Evolutionary conservation across 441 rosid species (phyloP).

Genomic region (Biscutella laevigata): DNA sequence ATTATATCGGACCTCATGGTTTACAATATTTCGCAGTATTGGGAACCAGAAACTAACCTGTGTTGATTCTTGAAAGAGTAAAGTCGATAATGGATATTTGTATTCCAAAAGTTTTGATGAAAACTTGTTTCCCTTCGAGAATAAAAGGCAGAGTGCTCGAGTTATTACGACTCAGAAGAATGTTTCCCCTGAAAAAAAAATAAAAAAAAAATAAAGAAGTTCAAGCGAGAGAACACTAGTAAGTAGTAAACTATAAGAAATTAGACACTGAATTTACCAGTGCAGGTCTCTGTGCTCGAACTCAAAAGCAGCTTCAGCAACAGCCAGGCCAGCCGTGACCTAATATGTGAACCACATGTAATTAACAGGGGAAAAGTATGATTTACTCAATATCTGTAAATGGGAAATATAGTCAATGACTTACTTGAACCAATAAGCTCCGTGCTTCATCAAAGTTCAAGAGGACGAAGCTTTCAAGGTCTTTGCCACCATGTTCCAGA

Average conservation of each 20-base stretch:
- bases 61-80: slow-evolving; percentile 84
- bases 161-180: slow-evolving; percentile 68
- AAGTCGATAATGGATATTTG: slow-evolving; percentile 74
- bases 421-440: slow-evolving; percentile 78
- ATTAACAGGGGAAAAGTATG: neutral
- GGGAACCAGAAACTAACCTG: slow-evolving; percentile 38
- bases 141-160: slow-evolving; percentile 34
- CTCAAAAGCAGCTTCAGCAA: slow-evolving; percentile 92
- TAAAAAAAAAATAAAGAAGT: neutral
- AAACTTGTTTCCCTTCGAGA: slow-evolving; percentile 53
- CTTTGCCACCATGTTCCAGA: slow-evolving; percentile 89
- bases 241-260: slow-evolving; percentile 7
- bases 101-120: slow-evolving; percentile 51
- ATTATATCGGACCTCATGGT: neutral
- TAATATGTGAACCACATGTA: slow-evolving; percentile 24
- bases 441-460: slow-evolving; percentile 68
- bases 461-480: slow-evolving; percentile 88
- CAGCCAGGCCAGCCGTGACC: slow-evolving; percentile 82
- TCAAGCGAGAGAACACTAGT: slow-evolving; percentile 7
- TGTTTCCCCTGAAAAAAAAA: slow-evolving; percentile 77
- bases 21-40: neutral
- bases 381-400: neutral
- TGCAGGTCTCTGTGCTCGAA: slow-evolving; percentile 93
- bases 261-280: slow-evolving; percentile 41
- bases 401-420: neutral